Base-by-base conservation (phyloP, 1,139 yeast genomes). In the Pichia sp. region DNA sequence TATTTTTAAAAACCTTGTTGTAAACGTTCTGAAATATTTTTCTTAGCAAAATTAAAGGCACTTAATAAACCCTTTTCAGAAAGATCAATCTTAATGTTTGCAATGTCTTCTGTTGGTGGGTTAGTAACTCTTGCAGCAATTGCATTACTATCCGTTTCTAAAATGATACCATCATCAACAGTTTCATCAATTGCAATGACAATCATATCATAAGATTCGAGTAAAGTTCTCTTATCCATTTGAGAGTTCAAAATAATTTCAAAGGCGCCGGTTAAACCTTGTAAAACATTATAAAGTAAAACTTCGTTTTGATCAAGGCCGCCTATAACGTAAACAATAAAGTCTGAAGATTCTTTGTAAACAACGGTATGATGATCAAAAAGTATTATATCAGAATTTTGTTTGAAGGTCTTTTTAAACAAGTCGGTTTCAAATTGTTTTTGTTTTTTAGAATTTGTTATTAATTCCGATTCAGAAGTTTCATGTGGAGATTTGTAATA, bases 31-130 rank as follows among this genome's bases (percentile, higher is more conserved):
- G 94, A 80, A 42, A 89, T 67, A 63, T 82, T 85, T 57, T 86
- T 87, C 53, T 80, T 80, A 19, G 96, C 97, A 64, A 89, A 82
- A 39, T 88, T 84, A 68, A 87, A 86, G 19, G 95, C 95, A 61
- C 80, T 85, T 64, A 84, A 70, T 48, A 91, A 65, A 41, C 97
- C 96, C 63, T 81, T 86, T 63, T 91, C 97, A 48, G 81, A 76
- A 41, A 89, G 67, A 55, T 91, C 97, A 49, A 89, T 76, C 56
- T 80, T 74, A 54, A 78, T 63, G 45, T 76, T 72, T 49, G 77
- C 72, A 37, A 71, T 75, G 50, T 80, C 88, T 46, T 70, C 73
- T 22, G 74, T 63, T 27, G 96, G 96, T 24, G 93, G 80, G 52
- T 78, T 77, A 26, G 96, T 84, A 15, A 89, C 96, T 62, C 98